Conservation (phyloP, 352 stramenopile species). For the Phytophthora tentaculata region DNA sequence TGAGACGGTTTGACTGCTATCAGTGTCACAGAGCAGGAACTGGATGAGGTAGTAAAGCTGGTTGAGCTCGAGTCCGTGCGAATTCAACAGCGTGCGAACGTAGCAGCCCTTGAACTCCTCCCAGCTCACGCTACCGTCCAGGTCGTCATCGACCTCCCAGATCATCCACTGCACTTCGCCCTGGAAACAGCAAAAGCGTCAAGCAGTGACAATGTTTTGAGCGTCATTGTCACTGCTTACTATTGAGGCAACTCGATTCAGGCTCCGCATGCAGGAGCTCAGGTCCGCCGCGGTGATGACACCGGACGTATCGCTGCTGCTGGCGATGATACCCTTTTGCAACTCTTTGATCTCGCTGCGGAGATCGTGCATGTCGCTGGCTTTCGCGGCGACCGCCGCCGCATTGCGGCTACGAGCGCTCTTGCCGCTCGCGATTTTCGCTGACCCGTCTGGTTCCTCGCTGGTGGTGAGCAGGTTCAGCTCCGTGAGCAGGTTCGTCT, state of each 20-base stretch:
- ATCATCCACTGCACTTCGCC: slow-evolving; percentile 96
- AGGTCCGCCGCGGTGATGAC: slow-evolving; percentile 52
- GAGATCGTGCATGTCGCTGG: slow-evolving; percentile 29
- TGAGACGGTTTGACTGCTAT: slow-evolving; percentile 90
- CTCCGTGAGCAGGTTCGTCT: slow-evolving; percentile 31
- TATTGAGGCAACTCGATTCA: slow-evolving; percentile 45
- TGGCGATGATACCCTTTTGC: slow-evolving; percentile 47
- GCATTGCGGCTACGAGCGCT: slow-evolving; percentile 9
- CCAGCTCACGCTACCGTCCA: slow-evolving; percentile 92
- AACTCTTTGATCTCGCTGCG: slow-evolving; percentile 55
- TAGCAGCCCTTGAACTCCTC: slow-evolving; percentile 95
- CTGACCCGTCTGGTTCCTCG: slow-evolving; percentile 26
- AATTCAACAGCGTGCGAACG: slow-evolving; percentile 90
- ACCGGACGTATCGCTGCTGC: slow-evolving; percentile 43
- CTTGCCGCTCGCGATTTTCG: not conserved
- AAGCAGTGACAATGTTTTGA: not conserved
- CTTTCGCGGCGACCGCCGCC: slow-evolving; percentile 9
- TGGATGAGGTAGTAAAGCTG: slow-evolving; percentile 95
- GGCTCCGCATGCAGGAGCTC: slow-evolving; percentile 47
- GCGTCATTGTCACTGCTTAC: slow-evolving; percentile 12
- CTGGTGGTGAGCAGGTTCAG: slow-evolving; percentile 37
- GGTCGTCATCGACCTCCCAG: slow-evolving; percentile 97
- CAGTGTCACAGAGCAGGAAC: slow-evolving; percentile 94
- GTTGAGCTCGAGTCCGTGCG: slow-evolving; percentile 91
- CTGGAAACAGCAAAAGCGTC: slow-evolving; percentile 34